phyloP scores from a whole-genome alignment of 1,139 yeast genomes.

The Blastobotrys niveus region DNA sequence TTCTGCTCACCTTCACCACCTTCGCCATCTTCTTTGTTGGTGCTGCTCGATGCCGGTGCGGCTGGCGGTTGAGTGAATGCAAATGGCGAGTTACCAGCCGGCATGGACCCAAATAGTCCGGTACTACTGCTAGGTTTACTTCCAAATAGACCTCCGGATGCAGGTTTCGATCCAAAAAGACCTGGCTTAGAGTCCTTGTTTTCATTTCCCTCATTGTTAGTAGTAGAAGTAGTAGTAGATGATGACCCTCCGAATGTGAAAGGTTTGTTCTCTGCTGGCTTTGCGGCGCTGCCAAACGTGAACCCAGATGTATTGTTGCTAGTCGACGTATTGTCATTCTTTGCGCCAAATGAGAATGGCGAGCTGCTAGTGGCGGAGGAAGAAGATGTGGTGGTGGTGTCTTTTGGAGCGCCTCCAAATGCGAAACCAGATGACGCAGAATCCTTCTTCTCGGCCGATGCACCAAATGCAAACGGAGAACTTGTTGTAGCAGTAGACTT shows the following conservation, averaged over 20 bases:
- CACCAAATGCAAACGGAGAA: neutral
- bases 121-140: neutral
- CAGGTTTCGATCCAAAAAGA: slow-evolving; percentile 8
- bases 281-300: neutral
- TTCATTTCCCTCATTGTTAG: too few species aligned
- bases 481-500: neutral
- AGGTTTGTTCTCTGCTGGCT: neutral
- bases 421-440: slow-evolving; percentile 1
- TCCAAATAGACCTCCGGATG: neutral
- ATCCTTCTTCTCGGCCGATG: neutral
- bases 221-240: neutral
- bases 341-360: slow-evolving; percentile 2
- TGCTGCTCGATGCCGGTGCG: slow-evolving; percentile 10
- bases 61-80: slow-evolving; percentile 14
- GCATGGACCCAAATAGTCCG: slow-evolving; percentile 1
- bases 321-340: neutral
- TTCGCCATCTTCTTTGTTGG: slow-evolving; percentile 19
- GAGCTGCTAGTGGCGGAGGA: too few species aligned
- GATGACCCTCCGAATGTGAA: neutral
- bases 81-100: slow-evolving; percentile 6
- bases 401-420: too few species aligned
- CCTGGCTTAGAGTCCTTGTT: too few species aligned
- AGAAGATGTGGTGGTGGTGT: too few species aligned
- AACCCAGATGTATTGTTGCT: neutral
- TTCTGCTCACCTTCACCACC: slow-evolving; percentile 16